Base-by-base conservation (phyloP, 2,329 filamentous ascomycete species). In the Plectosphaerella cucumerina region DNA sequence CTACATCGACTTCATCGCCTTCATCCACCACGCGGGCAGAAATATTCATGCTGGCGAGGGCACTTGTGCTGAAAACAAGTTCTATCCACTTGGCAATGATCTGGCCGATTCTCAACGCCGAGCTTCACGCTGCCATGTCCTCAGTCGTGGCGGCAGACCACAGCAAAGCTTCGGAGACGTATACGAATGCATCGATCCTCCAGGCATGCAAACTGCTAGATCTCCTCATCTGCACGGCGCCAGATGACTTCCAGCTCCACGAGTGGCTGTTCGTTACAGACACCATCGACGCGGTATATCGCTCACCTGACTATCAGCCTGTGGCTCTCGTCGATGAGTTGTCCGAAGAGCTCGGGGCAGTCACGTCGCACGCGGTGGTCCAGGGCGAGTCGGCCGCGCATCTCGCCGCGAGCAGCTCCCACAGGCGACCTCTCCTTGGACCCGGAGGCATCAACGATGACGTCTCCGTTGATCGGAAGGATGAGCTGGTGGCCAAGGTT, bases 231-330 rank as follows among this genome's bases (percentile, higher is more conserved):
- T 86, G 90, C 42, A 77, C 92, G 8, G 87, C 89, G 5, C 93
- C 92, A 0, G 94, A 99, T 59, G 94, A 99, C 66, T 99, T 97
- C 70, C 94, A 97, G 68, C 81, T 97, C n/a, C 87, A 96, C 62
- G 90, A 97, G 73, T 99, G 94, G 94, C 82, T 97, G 4, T 99
- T 96, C 67, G 86, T 99, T 50, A 96, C 91, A 2, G 94, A 99
- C 68, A 97, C 93, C 14, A 92, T 97, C 57, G 94, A 99, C 61
- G 92, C 94, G 1, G 89, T 99, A 33, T 96, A 99, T 69, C 85
- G 89, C 12, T 85, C 90, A 0, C 71, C 82, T 14, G 73, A 76
- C 48, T 86, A 86, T 70, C 79, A 84, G 53, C 80, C 90, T 2
- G 74, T 88, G 3, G 90, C 90, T 3, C 78, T 97, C 5, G 87